Evolutionary conservation across 2,329 filamentous ascomycete species (phyloP), one percentile per base, ranked within the genome.

Genomic region (Alternaria novae-zelandiae): DNA sequence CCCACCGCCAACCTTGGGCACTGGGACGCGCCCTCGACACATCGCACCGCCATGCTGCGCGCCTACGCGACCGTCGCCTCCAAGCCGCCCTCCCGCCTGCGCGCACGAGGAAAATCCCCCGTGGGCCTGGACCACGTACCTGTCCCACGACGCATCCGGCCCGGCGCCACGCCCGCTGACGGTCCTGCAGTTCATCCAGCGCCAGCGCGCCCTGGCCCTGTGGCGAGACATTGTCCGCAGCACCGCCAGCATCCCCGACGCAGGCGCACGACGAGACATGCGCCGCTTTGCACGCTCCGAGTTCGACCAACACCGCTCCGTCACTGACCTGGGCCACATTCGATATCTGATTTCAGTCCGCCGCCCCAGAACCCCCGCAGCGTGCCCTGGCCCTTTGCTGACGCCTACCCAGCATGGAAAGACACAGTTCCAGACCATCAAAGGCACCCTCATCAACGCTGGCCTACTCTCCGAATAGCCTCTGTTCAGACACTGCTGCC

Each of bases 341-440:
- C 77, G 83, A 47, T 85, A 85, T 62, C 69, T 85, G 49, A 80
- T 84, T 20, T 84, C 83, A 8, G 81, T 83, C 74, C 61, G 77
- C 53, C 26, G 6, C 28, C 13, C 44, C 21, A 10, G n/a, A 20
- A 41, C 20, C 15, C 36, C 46, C 44, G 28, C 41, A 30, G 17
- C 47, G 20, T 21, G 5, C 9, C 46, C 12, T 4, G 12, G n/a
- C 36, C 30, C 5, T 28, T 59, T 32, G 60, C 66, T 66, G 36
- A 64, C 57, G 15, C 41, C 15, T 25, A 0, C 20, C 11, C 59
- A 83, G 78, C 82, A 78, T 17, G 84, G 84, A 13, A 85, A 84
- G 73, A 85, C 83, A 12, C 82, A 86, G 65, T 82, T 85, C 36
- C 83, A 85, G 65, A 78, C 79, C 13, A 84, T 86, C 82, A 82